Base-by-base conservation (phyloP, 805 yeast genomes). In the Candida ovalis region DNA sequence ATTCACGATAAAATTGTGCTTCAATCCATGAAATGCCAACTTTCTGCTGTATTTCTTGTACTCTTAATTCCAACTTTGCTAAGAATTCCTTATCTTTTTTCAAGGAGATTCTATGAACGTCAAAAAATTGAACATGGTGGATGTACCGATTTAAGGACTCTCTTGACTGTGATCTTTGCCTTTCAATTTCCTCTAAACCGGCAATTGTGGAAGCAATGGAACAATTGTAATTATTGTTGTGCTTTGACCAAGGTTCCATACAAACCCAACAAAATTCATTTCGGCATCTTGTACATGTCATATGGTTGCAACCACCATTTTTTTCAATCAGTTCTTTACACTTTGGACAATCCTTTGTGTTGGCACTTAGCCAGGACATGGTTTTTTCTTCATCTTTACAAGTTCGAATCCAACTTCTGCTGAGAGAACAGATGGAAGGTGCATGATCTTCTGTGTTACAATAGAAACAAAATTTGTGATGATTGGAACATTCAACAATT, bases 261-360 rank as follows among this genome's bases (percentile, higher is more conserved):
- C 99, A 94, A 36, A 91, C 81, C 99, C 99, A 94, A 66, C 99
- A 94, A 62, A 90, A 94, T 62, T 91, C 88, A 63, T 79, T 68
- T 12, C 64, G 61, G 65, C 99, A 94, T 49, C 81, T 83, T 3
- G 78, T 72, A 65, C 99, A 94, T 1, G 82, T 77, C 96, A 94
- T 92, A 68, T 94, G 99, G 67, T 92, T 92, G 69, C 99, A 94
- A 0, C 99, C 99, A 21, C 97, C 98, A 62, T 86, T 86, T 59
- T 92, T 90, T 62, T 94, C 97, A 53, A 92, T 94, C 25, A 81
- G 72, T 1, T 89, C 71, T 9, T 71, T 70, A 70, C 99, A 94
- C 59, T 80, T 79, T 0, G 97, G 96, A 65, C 99, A 94, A 40
- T 79, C 78, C 56, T 88, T 84, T 1, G 99, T 89, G 63, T 92